Evolutionary conservation across 805 yeast genomes (phyloP).

Genomic region (Candida loeiensis): DNA sequence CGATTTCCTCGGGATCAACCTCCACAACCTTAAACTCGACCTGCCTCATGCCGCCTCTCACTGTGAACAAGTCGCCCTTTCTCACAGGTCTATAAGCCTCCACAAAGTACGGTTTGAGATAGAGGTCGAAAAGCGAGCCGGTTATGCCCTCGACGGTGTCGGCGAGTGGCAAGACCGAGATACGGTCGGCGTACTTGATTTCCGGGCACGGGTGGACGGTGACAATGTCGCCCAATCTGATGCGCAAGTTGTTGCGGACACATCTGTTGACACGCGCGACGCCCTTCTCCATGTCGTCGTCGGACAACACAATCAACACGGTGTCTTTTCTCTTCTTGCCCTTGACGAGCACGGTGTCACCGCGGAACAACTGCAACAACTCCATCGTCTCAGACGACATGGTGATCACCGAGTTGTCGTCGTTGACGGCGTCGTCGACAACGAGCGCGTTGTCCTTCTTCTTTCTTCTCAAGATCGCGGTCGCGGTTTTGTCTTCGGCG

Average conservation of each 20-base stretch:
- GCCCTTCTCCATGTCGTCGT: slow-evolving; percentile 96
- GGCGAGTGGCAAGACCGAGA: slow-evolving; percentile 93
- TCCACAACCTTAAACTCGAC: slow-evolving; percentile 98
- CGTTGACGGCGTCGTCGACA: slow-evolving; percentile 96
- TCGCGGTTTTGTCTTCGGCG: slow-evolving; percentile 76
- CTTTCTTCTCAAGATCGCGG: slow-evolving; percentile 95
- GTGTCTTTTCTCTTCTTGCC: slow-evolving; percentile 99
- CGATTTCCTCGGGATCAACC: slow-evolving; percentile 95
- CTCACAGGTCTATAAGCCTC: slow-evolving; percentile 99
- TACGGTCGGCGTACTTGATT: slow-evolving; percentile 93
- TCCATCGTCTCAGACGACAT: slow-evolving; percentile 96
- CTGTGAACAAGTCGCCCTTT: slow-evolving; percentile 94
- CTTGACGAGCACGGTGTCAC: slow-evolving; percentile 95
- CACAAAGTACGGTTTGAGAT: slow-evolving; percentile 94
- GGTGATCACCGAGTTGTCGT: slow-evolving; percentile 94
- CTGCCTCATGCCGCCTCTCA: slow-evolving; percentile 98
- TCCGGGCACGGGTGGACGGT: slow-evolving; percentile 95
- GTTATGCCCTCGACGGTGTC: slow-evolving; percentile 98
- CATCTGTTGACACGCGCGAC: slow-evolving; percentile 92
- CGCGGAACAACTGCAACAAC: slow-evolving; percentile 88
- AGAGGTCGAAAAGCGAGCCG: slow-evolving; percentile 93
- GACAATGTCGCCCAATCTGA: slow-evolving; percentile 89
- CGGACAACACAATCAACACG: slow-evolving; percentile 90
- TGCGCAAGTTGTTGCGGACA: slow-evolving; percentile 91
- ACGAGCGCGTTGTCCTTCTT: slow-evolving; percentile 94